Conservation (phyloP, 768 basidiomycete species). For the Cystobasidium tubakii region DNA sequence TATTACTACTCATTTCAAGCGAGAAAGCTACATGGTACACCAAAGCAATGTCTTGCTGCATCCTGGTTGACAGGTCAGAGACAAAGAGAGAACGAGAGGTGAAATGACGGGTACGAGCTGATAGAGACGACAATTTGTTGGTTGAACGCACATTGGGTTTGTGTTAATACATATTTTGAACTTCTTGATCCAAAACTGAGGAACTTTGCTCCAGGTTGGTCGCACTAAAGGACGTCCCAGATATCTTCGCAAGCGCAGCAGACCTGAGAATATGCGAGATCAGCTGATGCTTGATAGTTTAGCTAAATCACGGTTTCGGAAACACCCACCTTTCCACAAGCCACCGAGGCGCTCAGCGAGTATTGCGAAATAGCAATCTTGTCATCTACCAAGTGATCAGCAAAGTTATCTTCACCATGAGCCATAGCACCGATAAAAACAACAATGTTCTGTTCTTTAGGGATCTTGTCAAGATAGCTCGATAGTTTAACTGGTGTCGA, state of each 20-base stretch:
- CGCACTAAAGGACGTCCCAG: conserved; percentile 74
- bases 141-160: neutral
- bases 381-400: conserved; percentile 86
- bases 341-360: conserved; percentile 62
- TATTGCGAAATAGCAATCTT: conserved; percentile 96
- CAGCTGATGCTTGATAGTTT: conserved; percentile 18
- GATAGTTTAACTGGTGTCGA: conserved; percentile 74
- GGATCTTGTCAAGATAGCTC: conserved; percentile 74
- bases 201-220: neutral
- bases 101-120: neutral
- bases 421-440: conserved; percentile 99
- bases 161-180: neutral
- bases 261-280: conserved; percentile 57
- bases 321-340: conserved; percentile 78
- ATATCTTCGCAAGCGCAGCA: conserved; percentile 88
- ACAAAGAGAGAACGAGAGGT: neutral
- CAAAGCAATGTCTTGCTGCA: neutral
- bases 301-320: conserved; percentile 12
- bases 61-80: neutral
- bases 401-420: conserved; percentile 89
- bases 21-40: neutral
- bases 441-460: conserved; percentile 79
- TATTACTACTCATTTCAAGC: neutral
- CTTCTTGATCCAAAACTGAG: neutral
- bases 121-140: conserved; percentile 8